phyloP scores from a whole-genome alignment of 2,329 filamentous ascomycete genomes.

The Huntiella omanensis region DNA sequence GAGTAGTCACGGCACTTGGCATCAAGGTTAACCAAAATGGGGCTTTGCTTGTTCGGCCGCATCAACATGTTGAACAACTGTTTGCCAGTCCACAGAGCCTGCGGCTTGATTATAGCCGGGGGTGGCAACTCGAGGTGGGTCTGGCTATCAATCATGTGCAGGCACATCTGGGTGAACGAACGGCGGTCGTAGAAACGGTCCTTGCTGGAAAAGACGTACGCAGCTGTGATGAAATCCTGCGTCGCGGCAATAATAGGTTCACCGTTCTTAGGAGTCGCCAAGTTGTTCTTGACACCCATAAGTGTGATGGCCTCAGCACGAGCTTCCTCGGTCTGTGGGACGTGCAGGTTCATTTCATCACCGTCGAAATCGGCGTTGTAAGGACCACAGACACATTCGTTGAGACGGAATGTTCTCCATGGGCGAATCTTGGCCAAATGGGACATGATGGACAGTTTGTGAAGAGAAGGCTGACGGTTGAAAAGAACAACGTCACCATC shows the following conservation, averaged over 20 bases:
- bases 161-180: slow-evolving; percentile 74
- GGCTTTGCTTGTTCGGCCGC: slow-evolving; percentile 69
- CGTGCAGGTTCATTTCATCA: slow-evolving; percentile 97
- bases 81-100: slow-evolving; percentile 87
- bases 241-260: slow-evolving; percentile 98
- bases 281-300: slow-evolving; percentile 95
- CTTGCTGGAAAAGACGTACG: slow-evolving; percentile 79
- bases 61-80: slow-evolving; percentile 86
- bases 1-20: slow-evolving; percentile 75
- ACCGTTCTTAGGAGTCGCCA: slow-evolving; percentile 91
- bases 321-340: slow-evolving; percentile 93
- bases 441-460: slow-evolving; percentile 97
- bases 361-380: slow-evolving; percentile 99
- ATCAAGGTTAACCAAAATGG: slow-evolving; percentile 77
- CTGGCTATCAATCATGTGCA: slow-evolving; percentile 77
- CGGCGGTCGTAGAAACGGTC: slow-evolving; percentile 82
- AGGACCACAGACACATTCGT: slow-evolving; percentile 93
- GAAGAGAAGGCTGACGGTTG: slow-evolving; percentile 91
- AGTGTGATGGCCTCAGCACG: slow-evolving; percentile 85
- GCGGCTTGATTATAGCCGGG: slow-evolving; percentile 69
- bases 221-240: slow-evolving; percentile 95
- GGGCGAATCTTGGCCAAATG: slow-evolving; percentile 86
- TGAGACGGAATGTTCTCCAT: slow-evolving; percentile 88
- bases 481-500: slow-evolving; percentile 94
- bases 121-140: slow-evolving; percentile 68